These are phyloP conservation scores for Spencermartinsiella ligniputridi DNA, from an alignment of 1,139 yeast species.

Conservation along the genomic window DNA sequence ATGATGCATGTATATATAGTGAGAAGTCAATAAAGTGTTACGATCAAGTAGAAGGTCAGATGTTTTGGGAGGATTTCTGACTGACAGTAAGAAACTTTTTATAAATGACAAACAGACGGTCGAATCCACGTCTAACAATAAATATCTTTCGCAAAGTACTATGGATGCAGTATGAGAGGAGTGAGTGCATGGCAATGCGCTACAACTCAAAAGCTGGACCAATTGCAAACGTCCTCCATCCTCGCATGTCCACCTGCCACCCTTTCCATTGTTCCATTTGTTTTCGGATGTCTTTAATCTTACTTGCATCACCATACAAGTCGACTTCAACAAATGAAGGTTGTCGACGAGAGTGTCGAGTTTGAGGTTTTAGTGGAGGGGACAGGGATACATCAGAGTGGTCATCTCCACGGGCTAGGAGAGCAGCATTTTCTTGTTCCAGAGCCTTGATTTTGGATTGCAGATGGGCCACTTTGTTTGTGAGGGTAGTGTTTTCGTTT, in stretches of 20 bases:
- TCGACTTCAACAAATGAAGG: slow-evolving; percentile 35
- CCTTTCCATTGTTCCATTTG: slow-evolving; percentile 62
- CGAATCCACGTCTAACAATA: too few relatives aligned
- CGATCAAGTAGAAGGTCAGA: too few relatives aligned
- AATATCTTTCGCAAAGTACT: too few relatives aligned
- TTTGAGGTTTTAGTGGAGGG: slow-evolving; percentile 19
- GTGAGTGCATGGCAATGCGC: too few relatives aligned
- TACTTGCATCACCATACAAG: slow-evolving; percentile 31
- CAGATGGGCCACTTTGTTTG: slow-evolving; percentile 7
- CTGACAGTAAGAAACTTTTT: too few relatives aligned
- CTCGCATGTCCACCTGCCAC: slow-evolving; percentile 83
- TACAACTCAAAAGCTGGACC: slow-evolving; percentile 55
- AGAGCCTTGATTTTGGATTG: slow-evolving; percentile 15
- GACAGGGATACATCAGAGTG: slow-evolving; percentile 24
- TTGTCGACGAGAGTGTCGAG: slow-evolving; percentile 19
- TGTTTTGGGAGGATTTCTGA: too few relatives aligned
- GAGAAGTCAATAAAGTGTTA: too few relatives aligned
- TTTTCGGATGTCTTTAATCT: slow-evolving; percentile 27
- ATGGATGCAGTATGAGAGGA: too few relatives aligned
- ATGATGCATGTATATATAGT: too few relatives aligned
- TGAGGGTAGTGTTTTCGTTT: slow-evolving; percentile 7
- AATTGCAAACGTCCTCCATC: slow-evolving; percentile 65
- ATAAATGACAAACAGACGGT: too few relatives aligned
- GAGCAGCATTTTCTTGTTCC: slow-evolving; percentile 26
- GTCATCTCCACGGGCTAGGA: slow-evolving; percentile 14